Conservation (phyloP, 768 basidiomycete species). For the Xerocomus potaroensis region DNA sequence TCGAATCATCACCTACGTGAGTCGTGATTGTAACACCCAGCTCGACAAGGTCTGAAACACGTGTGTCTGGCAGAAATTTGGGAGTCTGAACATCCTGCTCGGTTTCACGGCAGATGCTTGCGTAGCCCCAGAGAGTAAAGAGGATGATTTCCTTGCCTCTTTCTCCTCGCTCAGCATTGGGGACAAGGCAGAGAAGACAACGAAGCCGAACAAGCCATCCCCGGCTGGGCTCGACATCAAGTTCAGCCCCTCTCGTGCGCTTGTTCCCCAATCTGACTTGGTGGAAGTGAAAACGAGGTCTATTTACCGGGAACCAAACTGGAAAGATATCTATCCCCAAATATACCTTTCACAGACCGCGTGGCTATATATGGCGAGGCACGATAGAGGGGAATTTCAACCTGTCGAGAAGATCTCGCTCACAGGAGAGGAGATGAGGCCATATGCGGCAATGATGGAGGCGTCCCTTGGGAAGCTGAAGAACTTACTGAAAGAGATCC, state of each 20-base stretch:
- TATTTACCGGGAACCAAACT: constrained; percentile 37
- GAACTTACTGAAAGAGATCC: constrained; percentile 34
- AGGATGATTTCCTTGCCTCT: constrained; percentile 24
- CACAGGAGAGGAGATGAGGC: constrained; percentile 25
- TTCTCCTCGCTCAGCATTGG: constrained; percentile 24
- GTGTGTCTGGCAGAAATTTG: constrained; percentile 42
- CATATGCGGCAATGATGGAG: constrained; percentile 18
- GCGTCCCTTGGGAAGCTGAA: constrained; percentile 25
- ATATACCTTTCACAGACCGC: constrained; percentile 66
- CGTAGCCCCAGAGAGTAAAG: constrained; percentile 14
- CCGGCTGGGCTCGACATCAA: constrained; percentile 16
- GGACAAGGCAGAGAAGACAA: not conserved
- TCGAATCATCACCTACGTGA: constrained; percentile 59
- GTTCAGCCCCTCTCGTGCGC: constrained; percentile 21
- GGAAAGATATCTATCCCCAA: constrained; percentile 62
- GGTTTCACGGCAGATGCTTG: constrained; percentile 53
- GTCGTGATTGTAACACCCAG: constrained; percentile 16
- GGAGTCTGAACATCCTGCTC: constrained; percentile 54
- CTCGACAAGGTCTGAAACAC: not conserved
- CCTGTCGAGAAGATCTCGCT: constrained; percentile 45
- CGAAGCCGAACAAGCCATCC: not conserved
- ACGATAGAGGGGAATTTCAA: constrained; percentile 50
- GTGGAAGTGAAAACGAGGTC: constrained; percentile 36
- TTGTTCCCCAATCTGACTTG: constrained; percentile 34
- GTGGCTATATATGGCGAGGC: constrained; percentile 56